Evolutionary conservation across 2,329 filamentous ascomycete species (phyloP).

Genomic region (Byssochlamys sp.): DNA sequence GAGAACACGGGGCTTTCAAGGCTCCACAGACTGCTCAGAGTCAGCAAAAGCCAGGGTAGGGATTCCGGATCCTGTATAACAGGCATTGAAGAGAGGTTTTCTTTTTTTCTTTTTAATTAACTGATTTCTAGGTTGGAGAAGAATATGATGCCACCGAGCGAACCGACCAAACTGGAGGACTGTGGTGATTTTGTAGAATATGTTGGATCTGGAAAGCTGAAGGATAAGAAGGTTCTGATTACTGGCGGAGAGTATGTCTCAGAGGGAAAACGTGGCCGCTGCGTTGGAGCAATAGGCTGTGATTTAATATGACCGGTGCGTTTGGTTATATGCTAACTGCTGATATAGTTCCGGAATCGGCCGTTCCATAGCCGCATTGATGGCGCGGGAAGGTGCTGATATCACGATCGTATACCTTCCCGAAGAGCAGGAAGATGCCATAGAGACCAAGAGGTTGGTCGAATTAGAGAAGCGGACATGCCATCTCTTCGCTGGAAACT

Average conservation of each 20-base stretch:
- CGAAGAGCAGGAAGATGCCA: conserved; percentile 48
- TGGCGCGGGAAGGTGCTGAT: conserved; percentile 50
- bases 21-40: conserved; percentile 13
- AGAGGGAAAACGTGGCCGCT: background rate
- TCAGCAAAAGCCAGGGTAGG: conserved; percentile 21
- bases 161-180: conserved; percentile 25
- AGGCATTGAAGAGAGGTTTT: background rate
- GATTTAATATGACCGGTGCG: background rate
- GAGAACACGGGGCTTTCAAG: conserved; percentile 16
- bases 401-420: conserved; percentile 48
- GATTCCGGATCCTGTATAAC: background rate
- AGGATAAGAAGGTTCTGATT: conserved; percentile 44
- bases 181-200: conserved; percentile 25
- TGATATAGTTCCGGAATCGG: conserved; percentile 44
- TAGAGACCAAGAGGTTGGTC: conserved; percentile 45
- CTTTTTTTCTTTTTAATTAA: background rate
- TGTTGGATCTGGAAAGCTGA: conserved; percentile 41
- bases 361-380: conserved; percentile 45
- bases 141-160: conserved; percentile 21
- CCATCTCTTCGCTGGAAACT: conserved; percentile 40
- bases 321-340: background rate
- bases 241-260: conserved; percentile 47
- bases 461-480: conserved; percentile 43
- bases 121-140: conserved; percentile 9
- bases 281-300: too few species aligned